Evolutionary conservation across 1,139 yeast species (phyloP).

Genomic region (Meyerozyma guilliermondii): DNA sequence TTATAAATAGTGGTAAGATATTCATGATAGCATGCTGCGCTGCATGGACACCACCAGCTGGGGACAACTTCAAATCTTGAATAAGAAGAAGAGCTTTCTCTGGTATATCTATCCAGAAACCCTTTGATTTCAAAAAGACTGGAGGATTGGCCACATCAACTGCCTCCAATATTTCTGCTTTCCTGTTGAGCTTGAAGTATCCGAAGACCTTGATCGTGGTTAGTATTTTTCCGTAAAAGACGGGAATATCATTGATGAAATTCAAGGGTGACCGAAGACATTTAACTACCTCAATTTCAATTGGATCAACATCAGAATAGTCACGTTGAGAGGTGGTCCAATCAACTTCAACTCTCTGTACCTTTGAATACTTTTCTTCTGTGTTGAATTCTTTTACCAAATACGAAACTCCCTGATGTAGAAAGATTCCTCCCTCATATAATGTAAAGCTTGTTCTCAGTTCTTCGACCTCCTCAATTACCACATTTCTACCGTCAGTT

Average conservation of each 20-base stretch:
- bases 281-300: conserved; percentile 61
- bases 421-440: conserved; percentile 92
- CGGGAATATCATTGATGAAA: conserved; percentile 49
- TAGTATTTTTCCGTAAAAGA: conserved; percentile 68
- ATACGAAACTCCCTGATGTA: conserved; percentile 91
- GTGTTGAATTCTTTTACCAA: conserved; percentile 78
- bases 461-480: conserved; percentile 89
- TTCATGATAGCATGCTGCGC: conserved; percentile 89
- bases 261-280: conserved; percentile 32
- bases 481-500: conserved; percentile 65
- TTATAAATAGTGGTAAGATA: conserved; percentile 56
- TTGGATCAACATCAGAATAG: conserved; percentile 87
- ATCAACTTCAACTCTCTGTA: conserved; percentile 82
- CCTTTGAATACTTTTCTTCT: conserved; percentile 73
- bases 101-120: conserved; percentile 91
- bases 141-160: conserved; percentile 94
- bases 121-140: conserved; percentile 59
- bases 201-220: conserved; percentile 84
- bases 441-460: conserved; percentile 84
- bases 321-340: conserved; percentile 93
- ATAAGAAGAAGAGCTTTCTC: conserved; percentile 53
- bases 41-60: conserved; percentile 95
- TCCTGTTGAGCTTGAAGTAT: conserved; percentile 76
- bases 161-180: conserved; percentile 78
- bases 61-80: conserved; percentile 49